Percentiles rank a stretch among this genome's conserved stretches.
These are phyloP conservation scores for Collariella sp. DNA, from an alignment of 495 filamentous ascomycete species.

Conservation along the genomic window DNA sequence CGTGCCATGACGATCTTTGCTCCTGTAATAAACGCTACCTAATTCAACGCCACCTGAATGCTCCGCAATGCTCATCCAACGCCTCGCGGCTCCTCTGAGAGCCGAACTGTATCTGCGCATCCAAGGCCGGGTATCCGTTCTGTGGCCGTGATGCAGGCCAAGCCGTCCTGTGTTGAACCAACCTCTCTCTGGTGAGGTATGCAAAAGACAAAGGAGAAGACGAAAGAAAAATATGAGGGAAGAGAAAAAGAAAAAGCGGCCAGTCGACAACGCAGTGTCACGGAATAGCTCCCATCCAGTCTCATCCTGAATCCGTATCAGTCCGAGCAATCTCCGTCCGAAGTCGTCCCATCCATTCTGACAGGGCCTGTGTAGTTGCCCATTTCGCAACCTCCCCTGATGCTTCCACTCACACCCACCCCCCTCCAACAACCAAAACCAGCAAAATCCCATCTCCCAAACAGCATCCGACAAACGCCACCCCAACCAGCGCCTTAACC, in stretches of 20 bases:
- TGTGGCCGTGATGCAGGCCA: neutral
- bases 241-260: neutral
- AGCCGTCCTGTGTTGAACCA: neutral
- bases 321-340: too few relatives aligned
- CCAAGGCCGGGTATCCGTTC: neutral
- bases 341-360: neutral
- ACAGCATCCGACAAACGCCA: constrained; percentile 40
- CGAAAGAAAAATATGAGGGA: neutral
- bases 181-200: too few relatives aligned
- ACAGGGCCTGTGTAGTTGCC: too few relatives aligned
- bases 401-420: constrained; percentile 19
- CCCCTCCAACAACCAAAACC: constrained; percentile 37
- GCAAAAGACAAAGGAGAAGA: too few relatives aligned
- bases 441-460: constrained; percentile 44
- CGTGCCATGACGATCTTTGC: neutral
- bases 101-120: too few relatives aligned
- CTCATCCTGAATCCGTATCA: neutral
- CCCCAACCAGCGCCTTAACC: constrained; percentile 37
- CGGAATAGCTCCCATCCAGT: neutral
- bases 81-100: too few relatives aligned
- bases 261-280: neutral
- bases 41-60: too few relatives aligned
- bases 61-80: too few relatives aligned
- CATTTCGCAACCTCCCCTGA: neutral
- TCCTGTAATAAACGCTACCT: too few relatives aligned